Evolutionary conservation across 768 basidiomycete genomes (phyloP), one percentile per base, ranked within the genome.

Genomic region (Floccularia luteovirens): DNA sequence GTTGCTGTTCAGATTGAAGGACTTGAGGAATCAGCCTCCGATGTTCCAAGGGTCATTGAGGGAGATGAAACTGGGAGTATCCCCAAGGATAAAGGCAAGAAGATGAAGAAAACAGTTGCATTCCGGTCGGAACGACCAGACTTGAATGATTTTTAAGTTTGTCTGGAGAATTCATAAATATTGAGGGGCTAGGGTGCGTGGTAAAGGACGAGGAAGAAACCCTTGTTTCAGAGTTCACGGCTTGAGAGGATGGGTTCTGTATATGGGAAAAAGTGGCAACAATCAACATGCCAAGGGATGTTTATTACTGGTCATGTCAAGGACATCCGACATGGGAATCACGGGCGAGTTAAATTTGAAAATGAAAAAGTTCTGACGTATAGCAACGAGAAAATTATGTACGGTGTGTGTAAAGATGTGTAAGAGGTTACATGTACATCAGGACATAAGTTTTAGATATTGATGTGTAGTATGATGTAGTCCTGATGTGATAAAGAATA

Each of bases 81-180:
- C 5, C n/a, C 14, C 5, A 27, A 28, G 17, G 21, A 12, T 5
- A 39, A 24, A 19, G 16, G 48, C 28, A 77, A 70, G 62, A 75
- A 72, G 59, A 48, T 56, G 2, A 74, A 72, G 62, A 87, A 87
- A 64, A 73, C 66, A 41, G 85, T 88, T 1, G 79, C 70, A 1
- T 88, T 89, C 57, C 69, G 64, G 38, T 74, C 75, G 41, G 81
- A 83, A 50, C 63, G 67, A 43, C 78, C 76, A 22, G 85, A 86
- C 46, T 47, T 87, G 59, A 87, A 86, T 54, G 85, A 83, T 51
- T 86, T 85, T 56, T 86, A 61, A 72, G 32, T 34, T 34, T 17
- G 10, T 8, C 27, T 10, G 27, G 27, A 14, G 27, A 30, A 30
- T 8, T 10, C 27, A n/a, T n/a, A n/a, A 10, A 30, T 30, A 30